Conservation (phyloP, 176 grass and related monocot genomes). For the Carex myosuroides region DNA sequence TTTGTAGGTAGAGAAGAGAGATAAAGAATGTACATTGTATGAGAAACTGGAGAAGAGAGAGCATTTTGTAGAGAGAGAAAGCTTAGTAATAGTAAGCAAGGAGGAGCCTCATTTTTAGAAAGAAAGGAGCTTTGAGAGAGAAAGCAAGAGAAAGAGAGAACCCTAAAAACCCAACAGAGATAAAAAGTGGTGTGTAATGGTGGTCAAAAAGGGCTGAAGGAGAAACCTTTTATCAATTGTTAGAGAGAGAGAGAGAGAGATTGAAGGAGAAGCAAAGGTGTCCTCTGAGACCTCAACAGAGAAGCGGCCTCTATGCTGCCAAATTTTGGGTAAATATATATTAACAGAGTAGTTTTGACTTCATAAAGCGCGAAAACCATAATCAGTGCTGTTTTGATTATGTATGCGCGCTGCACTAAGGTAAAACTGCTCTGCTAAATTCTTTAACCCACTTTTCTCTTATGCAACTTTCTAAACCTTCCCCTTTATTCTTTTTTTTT, state of each 20-base stretch:
- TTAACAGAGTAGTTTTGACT: too few relatives aligned
- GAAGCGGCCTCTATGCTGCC: conserved; percentile 19
- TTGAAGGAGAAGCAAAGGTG: conserved; percentile 33
- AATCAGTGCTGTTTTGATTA: too few relatives aligned
- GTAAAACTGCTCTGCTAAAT: too few relatives aligned
- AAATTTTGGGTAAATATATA: background rate
- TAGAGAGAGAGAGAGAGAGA: background rate
- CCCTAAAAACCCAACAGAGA: conserved; percentile 2
- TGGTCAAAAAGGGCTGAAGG: conserved; percentile 3
- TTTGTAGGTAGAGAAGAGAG: background rate
- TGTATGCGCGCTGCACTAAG: too few relatives aligned
- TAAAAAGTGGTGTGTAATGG: background rate
- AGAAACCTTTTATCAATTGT: conserved; percentile 4
- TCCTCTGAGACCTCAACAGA: conserved; percentile 20
- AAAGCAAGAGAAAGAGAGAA: background rate
- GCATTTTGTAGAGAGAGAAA: background rate
- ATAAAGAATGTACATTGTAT: conserved; percentile 13
- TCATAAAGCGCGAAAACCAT: too few relatives aligned
- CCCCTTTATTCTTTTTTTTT: background rate
- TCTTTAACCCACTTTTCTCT: background rate
- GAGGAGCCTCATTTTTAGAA: background rate
- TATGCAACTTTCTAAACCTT: background rate
- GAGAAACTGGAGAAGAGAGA: background rate
- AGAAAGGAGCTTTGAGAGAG: background rate
- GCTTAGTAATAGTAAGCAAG: background rate